These are phyloP conservation scores for Cutaneotrichosporon cavernicola DNA, from an alignment of 1,284 basidiomycete species.

Conservation along the genomic window DNA sequence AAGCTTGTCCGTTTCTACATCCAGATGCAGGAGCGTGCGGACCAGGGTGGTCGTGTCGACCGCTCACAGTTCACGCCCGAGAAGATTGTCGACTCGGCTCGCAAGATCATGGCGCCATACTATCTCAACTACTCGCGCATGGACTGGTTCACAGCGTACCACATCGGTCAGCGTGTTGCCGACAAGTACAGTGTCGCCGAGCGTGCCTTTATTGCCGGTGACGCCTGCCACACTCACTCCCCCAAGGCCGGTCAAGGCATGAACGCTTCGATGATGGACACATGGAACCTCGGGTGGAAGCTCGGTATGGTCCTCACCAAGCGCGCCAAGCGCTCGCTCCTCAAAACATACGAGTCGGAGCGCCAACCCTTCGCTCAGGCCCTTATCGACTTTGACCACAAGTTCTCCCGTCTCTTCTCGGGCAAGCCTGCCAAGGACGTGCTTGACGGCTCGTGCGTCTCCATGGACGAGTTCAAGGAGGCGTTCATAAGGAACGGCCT, in stretches of 20 bases:
- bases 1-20: slow-evolving; percentile 31
- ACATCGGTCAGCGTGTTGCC: slow-evolving; percentile 45
- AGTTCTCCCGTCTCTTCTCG: slow-evolving; percentile 41
- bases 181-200: slow-evolving; percentile 28
- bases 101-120: slow-evolving; percentile 44
- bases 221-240: slow-evolving; percentile 45
- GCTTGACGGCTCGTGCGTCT: slow-evolving; percentile 26
- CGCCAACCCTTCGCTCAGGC: slow-evolving; percentile 41
- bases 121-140: slow-evolving; percentile 38
- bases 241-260: slow-evolving; percentile 47
- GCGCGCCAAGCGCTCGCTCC: slow-evolving; percentile 48
- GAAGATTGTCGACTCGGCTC: slow-evolving; percentile 37
- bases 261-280: slow-evolving; percentile 44
- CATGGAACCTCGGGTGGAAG: slow-evolving; percentile 57
- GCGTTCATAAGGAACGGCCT: slow-evolving; percentile 23
- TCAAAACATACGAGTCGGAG: slow-evolving; percentile 56
- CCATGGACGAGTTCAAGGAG: slow-evolving; percentile 28
- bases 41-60: slow-evolving; percentile 25
- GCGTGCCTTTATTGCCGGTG: slow-evolving; percentile 46
- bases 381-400: slow-evolving; percentile 43
- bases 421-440: slow-evolving; percentile 27
- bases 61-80: slow-evolving; percentile 37
- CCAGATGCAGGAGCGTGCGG: slow-evolving; percentile 23
- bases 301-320: slow-evolving; percentile 55
- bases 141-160: slow-evolving; percentile 49